phyloP scores from a whole-genome alignment of 352 stramenopile genomes.

The Pythium myriotylum region DNA sequence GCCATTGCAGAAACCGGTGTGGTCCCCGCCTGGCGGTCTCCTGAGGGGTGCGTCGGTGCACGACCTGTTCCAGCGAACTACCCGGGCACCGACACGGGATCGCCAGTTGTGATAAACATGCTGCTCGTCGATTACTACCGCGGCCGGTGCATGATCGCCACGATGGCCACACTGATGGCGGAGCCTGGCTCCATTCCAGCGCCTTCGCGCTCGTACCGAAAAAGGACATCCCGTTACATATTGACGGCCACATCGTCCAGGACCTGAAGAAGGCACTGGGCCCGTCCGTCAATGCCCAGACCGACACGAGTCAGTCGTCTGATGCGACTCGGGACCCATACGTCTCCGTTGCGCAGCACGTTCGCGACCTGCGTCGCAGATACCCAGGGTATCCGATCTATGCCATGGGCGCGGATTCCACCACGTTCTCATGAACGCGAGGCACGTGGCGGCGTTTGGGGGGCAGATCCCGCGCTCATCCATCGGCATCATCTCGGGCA shows the following conservation, averaged over 20 bases:
- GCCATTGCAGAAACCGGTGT: conserved; percentile 7
- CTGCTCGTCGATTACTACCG: conserved; percentile 13
- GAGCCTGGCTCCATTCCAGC: conserved; percentile 13
- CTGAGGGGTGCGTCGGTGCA: neutral
- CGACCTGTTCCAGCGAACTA: conserved; percentile 18
- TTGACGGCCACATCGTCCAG: conserved; percentile 25
- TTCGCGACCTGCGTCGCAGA: conserved; percentile 8
- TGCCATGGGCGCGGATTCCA: conserved; percentile 11
- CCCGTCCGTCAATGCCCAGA: conserved; percentile 4
- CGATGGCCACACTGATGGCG: conserved; percentile 16
- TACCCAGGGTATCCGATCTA: conserved; percentile 12
- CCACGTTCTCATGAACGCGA: neutral
- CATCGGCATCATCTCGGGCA: conserved; percentile 6
- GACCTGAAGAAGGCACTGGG: neutral
- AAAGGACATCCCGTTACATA: conserved; percentile 9
- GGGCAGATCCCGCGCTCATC: conserved; percentile 6
- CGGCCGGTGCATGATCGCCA: conserved; percentile 22
- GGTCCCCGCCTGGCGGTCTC: neutral
- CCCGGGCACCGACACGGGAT: conserved; percentile 1
- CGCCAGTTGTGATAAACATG: conserved; percentile 9
- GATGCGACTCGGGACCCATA: conserved; percentile 9
- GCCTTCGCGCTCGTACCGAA: conserved; percentile 20
- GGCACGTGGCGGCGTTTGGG: conserved; percentile 1
- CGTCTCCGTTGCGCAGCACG: conserved; percentile 1
- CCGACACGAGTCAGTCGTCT: neutral